Percentiles rank a stretch among this genome's conserved stretches.
Conservation (phyloP, 2,329 filamentous ascomycete genomes). For the Macrophomina pseudophaseolina region DNA sequence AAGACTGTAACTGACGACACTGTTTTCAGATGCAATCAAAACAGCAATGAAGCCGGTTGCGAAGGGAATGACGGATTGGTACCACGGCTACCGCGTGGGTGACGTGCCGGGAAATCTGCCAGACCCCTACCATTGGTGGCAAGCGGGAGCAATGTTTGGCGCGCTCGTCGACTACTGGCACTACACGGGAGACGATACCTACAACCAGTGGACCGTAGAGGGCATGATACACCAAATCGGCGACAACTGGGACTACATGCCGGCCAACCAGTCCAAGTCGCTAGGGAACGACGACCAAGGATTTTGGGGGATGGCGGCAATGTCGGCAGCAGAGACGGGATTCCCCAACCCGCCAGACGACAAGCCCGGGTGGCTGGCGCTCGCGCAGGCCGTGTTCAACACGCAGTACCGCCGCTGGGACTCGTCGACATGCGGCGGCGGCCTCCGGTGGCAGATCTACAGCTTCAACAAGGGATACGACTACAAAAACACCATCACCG, state of each 20-base stretch:
- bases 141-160: constrained; percentile 32
- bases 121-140: constrained; percentile 34
- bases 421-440: constrained; percentile 41
- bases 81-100: constrained; percentile 62
- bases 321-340: constrained; percentile 77
- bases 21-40: constrained; percentile 62
- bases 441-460: constrained; percentile 40
- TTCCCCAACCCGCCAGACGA: constrained; percentile 69
- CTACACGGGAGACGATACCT: constrained; percentile 31
- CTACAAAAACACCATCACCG: constrained; percentile 59
- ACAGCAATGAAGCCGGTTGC: constrained; percentile 60
- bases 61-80: constrained; percentile 60
- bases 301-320: constrained; percentile 82
- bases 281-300: constrained; percentile 65
- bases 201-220: constrained; percentile 28
- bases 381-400: constrained; percentile 47
- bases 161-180: constrained; percentile 30
- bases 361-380: constrained; percentile 31
- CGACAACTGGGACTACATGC: constrained; percentile 47
- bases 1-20: neutral
- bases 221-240: constrained; percentile 33
- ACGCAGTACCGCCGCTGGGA: constrained; percentile 46
- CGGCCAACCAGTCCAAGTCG: constrained; percentile 39
- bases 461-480: constrained; percentile 57
- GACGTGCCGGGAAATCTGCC: constrained; percentile 59